Conservation (phyloP, 2,329 filamentous ascomycete genomes). For the Trichoderma afroharzianum region DNA sequence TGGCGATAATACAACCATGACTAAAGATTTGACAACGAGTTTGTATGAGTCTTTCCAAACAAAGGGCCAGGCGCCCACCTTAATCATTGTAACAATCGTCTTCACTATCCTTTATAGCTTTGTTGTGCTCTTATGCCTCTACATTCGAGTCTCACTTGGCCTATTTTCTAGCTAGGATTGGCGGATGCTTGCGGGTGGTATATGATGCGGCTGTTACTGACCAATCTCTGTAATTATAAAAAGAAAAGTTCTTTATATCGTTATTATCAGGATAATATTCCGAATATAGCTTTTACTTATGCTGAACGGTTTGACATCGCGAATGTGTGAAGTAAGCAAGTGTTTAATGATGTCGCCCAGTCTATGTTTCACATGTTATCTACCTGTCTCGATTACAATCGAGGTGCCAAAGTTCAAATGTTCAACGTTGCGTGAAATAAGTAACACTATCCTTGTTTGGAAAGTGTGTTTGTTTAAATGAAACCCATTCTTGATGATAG, state of each 20-base stretch:
- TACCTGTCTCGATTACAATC: no score
- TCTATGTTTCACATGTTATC: no score
- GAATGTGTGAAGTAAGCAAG: no score
- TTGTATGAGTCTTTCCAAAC: neutral
- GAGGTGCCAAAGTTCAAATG: no score
- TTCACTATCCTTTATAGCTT: neutral
- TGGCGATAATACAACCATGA: neutral
- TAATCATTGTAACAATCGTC: neutral
- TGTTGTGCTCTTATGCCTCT: neutral
- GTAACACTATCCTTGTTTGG: neutral
- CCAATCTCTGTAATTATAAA: no score
- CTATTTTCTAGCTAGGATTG: neutral
- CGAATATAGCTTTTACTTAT: no score
- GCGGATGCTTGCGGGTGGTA: neutral
- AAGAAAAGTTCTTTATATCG: no score
- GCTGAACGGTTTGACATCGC: no score
- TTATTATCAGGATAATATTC: no score
- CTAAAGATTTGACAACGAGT: neutral
- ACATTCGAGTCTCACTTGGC: neutral
- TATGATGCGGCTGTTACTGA: neutral
- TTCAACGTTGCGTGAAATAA: no score
- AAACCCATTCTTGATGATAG: neutral
- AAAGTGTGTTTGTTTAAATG: neutral
- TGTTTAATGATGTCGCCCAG: no score
- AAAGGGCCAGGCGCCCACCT: neutral